Base-by-base conservation (phyloP, 306 rosid species). In the Citrullus amarus region DNA sequence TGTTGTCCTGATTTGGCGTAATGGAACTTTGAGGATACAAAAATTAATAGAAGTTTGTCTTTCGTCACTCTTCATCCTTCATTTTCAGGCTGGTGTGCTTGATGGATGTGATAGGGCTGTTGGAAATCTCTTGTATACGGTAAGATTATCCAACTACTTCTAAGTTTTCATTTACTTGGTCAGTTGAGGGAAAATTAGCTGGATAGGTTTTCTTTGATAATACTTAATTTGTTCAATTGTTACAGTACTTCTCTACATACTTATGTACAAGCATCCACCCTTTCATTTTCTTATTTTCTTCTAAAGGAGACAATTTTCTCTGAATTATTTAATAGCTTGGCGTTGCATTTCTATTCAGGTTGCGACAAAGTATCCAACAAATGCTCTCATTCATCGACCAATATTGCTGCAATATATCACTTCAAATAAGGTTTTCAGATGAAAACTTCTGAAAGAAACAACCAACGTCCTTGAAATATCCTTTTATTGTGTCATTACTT, bases 51-150 rank as follows among this genome's bases (percentile, higher is more conserved):
- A 13, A 48, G 54, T 12, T 13, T 48, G 54, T 48, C 5, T 12
- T 48, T 12, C 54, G 3, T 48, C 54, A 2, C 54, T 5, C 5
- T 48, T 48, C 17, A 13, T 48, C 15, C 74, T 8, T 50, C 20
- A 25, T 78, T 81, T 80, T 59, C 83, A 95, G 99, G 98, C 99
- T 48, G 88, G 74, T 41, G 91, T 92, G 59, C 61, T 87, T 3
- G 91, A 90, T 76, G 97, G 99, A 18, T 92, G 99, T 66, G 80
- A 59, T 79, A 85, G 93, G 57, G 79, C 85, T 43, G 86, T 90
- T 38, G 99, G 99, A 28, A 95, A 92, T 85, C 98, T 95, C 44
- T 81, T 95, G 28, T 95, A 95, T 84, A 88, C 91, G 84, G 99
- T 92, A 79, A 84, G 43, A 62, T 82, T 63, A 11, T 15, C 0